Percentiles rank a stretch among this genome's conserved stretches.
Evolutionary conservation across 1,284 basidiomycete species (phyloP).

Genomic region (Kwoniella shivajii): DNA sequence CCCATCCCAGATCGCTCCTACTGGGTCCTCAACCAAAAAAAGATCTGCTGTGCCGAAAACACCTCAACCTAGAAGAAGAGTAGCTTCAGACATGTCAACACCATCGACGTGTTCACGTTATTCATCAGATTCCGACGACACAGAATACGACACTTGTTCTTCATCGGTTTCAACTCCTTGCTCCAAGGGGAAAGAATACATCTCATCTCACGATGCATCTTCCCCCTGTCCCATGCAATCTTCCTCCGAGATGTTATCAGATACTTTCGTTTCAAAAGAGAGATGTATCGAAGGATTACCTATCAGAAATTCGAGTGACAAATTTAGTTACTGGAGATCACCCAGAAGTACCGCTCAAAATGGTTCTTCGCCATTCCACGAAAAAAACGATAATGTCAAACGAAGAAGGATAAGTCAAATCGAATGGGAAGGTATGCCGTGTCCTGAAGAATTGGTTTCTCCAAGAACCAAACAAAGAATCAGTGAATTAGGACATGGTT

Average conservation of each 20-base stretch:
- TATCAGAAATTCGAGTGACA: neutral
- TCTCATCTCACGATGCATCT: neutral
- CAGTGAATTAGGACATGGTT: slow-evolving; percentile 1
- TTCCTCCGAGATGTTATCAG: neutral
- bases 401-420: slow-evolving; percentile 4
- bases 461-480: neutral
- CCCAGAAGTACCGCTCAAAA: neutral
- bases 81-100: slow-evolving; percentile 2
- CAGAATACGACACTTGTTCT: neutral
- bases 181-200: neutral
- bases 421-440: slow-evolving; percentile 6
- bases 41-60: neutral
- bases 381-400: neutral
- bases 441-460: slow-evolving; percentile 6
- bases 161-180: neutral
- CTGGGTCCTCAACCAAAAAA: neutral
- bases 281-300: neutral
- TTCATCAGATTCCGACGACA: neutral
- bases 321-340: slow-evolving; percentile 6
- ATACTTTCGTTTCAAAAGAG: neutral
- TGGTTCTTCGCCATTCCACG: neutral
- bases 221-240: slow-evolving; percentile 6
- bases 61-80: neutral
- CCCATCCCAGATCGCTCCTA: neutral
- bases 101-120: neutral